Evolutionary conservation across 352 stramenopile genomes (phyloP).

Genomic region (Phytophthora uliginosa): DNA sequence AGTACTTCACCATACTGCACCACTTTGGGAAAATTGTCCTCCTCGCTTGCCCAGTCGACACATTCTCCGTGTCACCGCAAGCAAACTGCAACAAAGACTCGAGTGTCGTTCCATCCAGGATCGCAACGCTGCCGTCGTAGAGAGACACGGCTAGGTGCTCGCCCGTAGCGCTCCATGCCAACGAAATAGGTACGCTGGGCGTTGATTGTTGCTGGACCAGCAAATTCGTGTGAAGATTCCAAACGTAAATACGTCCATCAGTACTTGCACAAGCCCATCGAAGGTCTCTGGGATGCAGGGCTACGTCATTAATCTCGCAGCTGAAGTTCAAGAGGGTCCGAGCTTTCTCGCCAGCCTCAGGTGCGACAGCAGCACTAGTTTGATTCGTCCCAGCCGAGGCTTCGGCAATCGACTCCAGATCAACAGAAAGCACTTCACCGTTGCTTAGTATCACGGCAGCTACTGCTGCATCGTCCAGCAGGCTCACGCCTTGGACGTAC

Average conservation of each 20-base stretch:
- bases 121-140: slow-evolving; percentile 41
- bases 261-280: slow-evolving; percentile 51
- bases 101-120: slow-evolving; percentile 48
- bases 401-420: slow-evolving; percentile 38
- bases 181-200: slow-evolving; percentile 25
- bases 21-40: slow-evolving; percentile 45
- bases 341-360: slow-evolving; percentile 20
- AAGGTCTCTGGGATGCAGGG: slow-evolving; percentile 51
- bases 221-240: slow-evolving; percentile 51
- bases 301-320: slow-evolving; percentile 36
- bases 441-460: slow-evolving; percentile 35
- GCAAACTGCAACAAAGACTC: slow-evolving; percentile 27
- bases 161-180: slow-evolving; percentile 53
- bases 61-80: slow-evolving; percentile 24
- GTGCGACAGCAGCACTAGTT: background rate
- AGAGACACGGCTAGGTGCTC: slow-evolving; percentile 60
- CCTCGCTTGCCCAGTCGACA: slow-evolving; percentile 10
- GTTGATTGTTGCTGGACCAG: slow-evolving; percentile 32
- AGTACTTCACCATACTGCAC: slow-evolving; percentile 69
- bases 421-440: slow-evolving; percentile 38
- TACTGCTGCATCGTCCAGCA: slow-evolving; percentile 31
- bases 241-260: slow-evolving; percentile 48
- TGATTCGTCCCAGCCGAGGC: background rate
- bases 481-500: slow-evolving; percentile 28
- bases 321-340: slow-evolving; percentile 38